Conservation (phyloP, 2,329 filamentous ascomycete genomes). For the Amylocarpus encephaloides region DNA sequence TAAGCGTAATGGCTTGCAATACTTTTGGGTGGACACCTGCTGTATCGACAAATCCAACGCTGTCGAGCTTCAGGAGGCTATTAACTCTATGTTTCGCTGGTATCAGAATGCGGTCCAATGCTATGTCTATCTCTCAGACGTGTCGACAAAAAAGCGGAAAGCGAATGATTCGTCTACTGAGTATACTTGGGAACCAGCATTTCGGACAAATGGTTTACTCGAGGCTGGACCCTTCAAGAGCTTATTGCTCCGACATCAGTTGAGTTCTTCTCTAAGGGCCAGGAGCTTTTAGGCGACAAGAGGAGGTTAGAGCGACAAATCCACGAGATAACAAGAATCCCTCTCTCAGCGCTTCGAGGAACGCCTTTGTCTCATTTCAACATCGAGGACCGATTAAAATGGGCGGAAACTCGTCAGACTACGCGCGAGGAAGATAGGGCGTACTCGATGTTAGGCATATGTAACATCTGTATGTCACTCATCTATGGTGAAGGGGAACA, state of each 20-base stretch:
- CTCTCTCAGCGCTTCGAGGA: constrained; percentile 7
- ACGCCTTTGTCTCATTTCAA: not conserved
- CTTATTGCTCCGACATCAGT: constrained; percentile 7
- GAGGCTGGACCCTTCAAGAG: constrained; percentile 5
- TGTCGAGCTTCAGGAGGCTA: no score
- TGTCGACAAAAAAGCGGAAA: not conserved
- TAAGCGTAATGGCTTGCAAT: not conserved
- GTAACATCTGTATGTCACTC: constrained; percentile 38
- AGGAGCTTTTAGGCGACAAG: constrained; percentile 11
- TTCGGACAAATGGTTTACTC: constrained; percentile 9
- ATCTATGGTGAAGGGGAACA: constrained; percentile 35
- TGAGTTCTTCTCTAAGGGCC: constrained; percentile 11
- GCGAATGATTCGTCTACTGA: not conserved
- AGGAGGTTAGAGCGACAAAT: constrained; percentile 4
- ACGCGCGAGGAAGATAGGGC: constrained; percentile 37
- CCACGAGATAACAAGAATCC: constrained; percentile 11
- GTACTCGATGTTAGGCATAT: constrained; percentile 24
- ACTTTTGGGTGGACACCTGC: no score
- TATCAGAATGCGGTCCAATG: not conserved
- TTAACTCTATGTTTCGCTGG: not conserved
- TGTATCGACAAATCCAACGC: no score
- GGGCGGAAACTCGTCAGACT: constrained; percentile 34
- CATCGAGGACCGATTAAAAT: constrained; percentile 29
- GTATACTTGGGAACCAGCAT: constrained; percentile 3
- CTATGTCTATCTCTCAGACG: not conserved